A percentile compares a stretch with the other conserved stretches of the same genome.
Evolutionary conservation across 1,139 yeast genomes (phyloP).

Genomic region (Pichia cactophila): DNA sequence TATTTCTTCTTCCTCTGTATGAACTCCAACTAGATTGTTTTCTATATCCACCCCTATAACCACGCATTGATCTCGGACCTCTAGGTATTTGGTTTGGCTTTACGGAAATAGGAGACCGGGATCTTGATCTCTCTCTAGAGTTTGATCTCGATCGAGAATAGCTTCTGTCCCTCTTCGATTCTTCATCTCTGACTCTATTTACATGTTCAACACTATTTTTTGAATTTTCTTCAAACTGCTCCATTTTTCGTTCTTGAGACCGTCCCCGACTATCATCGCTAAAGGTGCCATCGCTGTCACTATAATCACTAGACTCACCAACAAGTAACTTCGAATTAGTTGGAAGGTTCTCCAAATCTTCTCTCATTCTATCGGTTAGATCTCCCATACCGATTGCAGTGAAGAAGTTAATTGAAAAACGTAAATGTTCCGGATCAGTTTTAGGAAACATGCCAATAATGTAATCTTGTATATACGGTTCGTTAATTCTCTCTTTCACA

Average conservation of each 20-base stretch:
- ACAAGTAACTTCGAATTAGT: slow-evolving; percentile 16
- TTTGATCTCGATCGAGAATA: neutral
- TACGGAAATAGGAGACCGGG: neutral
- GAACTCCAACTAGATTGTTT: neutral
- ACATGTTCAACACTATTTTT: neutral
- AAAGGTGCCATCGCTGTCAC: slow-evolving; percentile 8
- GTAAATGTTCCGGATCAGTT: slow-evolving; percentile 42
- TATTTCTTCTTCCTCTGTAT: slow-evolving; percentile 1
- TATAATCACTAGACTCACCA: slow-evolving; percentile 6
- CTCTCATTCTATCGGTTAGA: slow-evolving; percentile 77
- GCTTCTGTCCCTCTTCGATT: neutral
- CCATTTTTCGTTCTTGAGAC: neutral
- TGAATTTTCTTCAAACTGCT: neutral
- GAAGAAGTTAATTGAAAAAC: slow-evolving; percentile 83
- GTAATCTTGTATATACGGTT: slow-evolving; percentile 41
- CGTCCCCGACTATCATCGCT: slow-evolving; percentile 9
- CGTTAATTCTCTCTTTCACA: slow-evolving; percentile 42
- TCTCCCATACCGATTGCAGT: slow-evolving; percentile 89
- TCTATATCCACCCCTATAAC: slow-evolving; percentile 13
- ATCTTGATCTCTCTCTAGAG: neutral
- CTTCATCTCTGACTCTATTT: neutral
- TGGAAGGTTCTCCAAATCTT: slow-evolving; percentile 36
- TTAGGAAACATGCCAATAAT: slow-evolving; percentile 46
- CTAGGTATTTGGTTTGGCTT: slow-evolving; percentile 4
- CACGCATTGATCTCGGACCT: slow-evolving; percentile 13